Evolutionary conservation across 371 early-diverging fungal species (phyloP).

Genomic region (Mortierella sp.): DNA sequence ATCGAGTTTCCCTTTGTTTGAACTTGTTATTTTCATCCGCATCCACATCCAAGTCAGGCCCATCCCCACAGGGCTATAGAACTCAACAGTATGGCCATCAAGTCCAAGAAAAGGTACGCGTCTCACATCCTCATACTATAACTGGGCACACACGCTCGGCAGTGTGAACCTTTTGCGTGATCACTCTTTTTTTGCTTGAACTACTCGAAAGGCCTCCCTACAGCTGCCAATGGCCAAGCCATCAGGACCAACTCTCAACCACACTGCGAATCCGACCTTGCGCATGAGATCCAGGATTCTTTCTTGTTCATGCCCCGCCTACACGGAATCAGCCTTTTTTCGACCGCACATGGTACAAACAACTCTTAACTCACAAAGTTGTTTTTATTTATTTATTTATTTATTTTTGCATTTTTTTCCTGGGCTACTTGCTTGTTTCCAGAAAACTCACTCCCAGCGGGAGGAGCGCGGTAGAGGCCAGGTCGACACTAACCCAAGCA

Average conservation of each 20-base stretch:
- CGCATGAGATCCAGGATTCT: background rate
- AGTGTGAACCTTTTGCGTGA: background rate
- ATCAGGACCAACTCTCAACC: background rate
- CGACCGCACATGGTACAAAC: constrained; percentile 13
- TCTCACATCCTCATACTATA: background rate
- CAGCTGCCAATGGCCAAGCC: background rate
- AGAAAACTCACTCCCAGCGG: constrained; percentile 18
- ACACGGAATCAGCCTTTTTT: constrained; percentile 6
- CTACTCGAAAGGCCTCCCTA: background rate
- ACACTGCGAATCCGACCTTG: background rate
- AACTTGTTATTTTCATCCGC: constrained; percentile 12
- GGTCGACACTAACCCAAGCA: constrained; percentile 8
- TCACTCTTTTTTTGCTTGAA: background rate
- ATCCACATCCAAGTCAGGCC: constrained; percentile 2
- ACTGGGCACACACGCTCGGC: background rate
- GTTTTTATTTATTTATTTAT: background rate
- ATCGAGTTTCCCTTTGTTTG: background rate
- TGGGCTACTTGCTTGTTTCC: background rate
- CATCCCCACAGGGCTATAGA: constrained; percentile 1
- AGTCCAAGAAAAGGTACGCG: constrained; percentile 21
- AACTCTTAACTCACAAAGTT: background rate
- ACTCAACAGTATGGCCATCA: constrained; percentile 5
- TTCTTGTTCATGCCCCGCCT: background rate
- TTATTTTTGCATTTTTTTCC: background rate
- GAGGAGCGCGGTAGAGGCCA: background rate